Base-by-base conservation (phyloP, 768 basidiomycete genomes). In the Suillus paluster region DNA sequence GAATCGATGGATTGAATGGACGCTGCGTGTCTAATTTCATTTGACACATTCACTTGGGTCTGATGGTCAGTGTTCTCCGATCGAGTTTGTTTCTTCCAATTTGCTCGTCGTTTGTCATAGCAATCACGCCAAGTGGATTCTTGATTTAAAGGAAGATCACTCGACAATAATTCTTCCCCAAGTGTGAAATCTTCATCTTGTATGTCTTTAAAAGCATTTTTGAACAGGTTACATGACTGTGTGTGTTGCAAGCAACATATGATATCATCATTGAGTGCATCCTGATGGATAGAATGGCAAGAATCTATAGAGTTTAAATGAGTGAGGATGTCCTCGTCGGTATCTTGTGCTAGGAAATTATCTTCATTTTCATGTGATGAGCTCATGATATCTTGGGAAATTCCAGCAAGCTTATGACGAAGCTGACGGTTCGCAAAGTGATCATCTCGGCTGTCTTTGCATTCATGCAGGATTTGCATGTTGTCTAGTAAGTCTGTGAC, bases 401-500 rank as follows among this genome's bases (percentile, higher is more conserved):
- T 49, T 30, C 27, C 27, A 21, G 10, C 15, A n/a, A 53, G 8
- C n/a, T 53, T 53, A 30, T 27, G 36, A n/a, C 49, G 44, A 6
- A 21, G 27, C 17, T 44, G 52, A 5, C 72, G 50, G 27, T 69
- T 59, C 27, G 61, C 53, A 62, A 76, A 75, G 61, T 77, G 69
- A 60, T 75, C 70, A 54, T 76, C 67, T 15, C 75, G 54, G 41
- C 70, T 75, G 46, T 78, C 79, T 49, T 67, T 63, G 60, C 80
- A 80, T 57, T 81, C 80, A 67, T 80, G 75, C 9, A 80, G 27
- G 0, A 79, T 23, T 53, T 81, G 78, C 69, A 82, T 80, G 54
- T 83, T 81, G 9, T 77, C 58, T 60, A 80, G 72, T 17, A 72
- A 63, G 1, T 54, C 12, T 49, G 21, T 38, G 19, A 69, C 48